Evolutionary conservation across 1,284 basidiomycete species (phyloP).

Genomic region (Tausonia pullulans): DNA sequence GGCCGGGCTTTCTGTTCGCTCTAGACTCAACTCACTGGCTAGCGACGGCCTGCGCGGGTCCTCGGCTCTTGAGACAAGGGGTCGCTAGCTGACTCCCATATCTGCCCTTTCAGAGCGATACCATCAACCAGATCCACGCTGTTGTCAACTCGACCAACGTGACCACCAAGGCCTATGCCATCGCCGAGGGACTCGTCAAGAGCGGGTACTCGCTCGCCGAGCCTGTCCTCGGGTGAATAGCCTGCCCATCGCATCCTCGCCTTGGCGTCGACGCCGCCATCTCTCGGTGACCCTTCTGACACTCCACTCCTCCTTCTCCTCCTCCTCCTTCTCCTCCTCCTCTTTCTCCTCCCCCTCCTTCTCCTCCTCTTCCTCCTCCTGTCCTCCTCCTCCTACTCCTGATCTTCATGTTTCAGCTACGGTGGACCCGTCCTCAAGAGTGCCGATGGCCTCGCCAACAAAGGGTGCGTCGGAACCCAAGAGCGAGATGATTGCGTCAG

Average conservation of each 20-base stretch:
- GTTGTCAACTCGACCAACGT: slow-evolving; percentile 2
- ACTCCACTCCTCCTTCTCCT: background rate
- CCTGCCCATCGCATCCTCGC: background rate
- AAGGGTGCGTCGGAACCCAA: slow-evolving; percentile 1
- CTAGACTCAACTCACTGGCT: no score
- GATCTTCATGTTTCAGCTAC: background rate
- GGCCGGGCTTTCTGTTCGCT: no score
- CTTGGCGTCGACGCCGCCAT: no score
- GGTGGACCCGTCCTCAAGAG: slow-evolving; percentile 13
- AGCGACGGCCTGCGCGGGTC: no score
- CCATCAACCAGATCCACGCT: slow-evolving; percentile 3
- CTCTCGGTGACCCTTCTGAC: no score
- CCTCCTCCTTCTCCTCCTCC: background rate
- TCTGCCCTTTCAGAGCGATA: slow-evolving; percentile 4
- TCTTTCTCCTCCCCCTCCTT: background rate
- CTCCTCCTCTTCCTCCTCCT: background rate
- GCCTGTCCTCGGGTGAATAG: slow-evolving; percentile 12
- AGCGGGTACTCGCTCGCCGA: slow-evolving; percentile 3
- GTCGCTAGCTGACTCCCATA: no score
- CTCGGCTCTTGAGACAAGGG: no score
- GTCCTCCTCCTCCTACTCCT: no score
- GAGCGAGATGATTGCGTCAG: background rate
- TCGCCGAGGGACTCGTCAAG: slow-evolving; percentile 12
- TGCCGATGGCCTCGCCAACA: slow-evolving; percentile 16
- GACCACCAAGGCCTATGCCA: slow-evolving; percentile 12